Base-by-base conservation (phyloP, 257 asterid species). In the Schizonepeta tenuifolia region DNA sequence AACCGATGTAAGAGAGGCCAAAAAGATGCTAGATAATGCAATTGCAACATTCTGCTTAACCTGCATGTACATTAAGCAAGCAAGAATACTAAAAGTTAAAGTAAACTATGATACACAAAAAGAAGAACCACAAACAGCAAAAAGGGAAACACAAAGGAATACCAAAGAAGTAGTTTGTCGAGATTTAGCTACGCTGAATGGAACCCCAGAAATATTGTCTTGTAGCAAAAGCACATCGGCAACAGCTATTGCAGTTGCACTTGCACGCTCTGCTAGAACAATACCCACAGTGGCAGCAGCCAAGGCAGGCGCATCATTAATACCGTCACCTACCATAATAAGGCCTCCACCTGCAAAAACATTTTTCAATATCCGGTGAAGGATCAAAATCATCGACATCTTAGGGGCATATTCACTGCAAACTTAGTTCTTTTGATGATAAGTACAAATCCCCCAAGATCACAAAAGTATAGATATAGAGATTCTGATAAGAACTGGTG, bases 321-420 rank as follows among this genome's bases (percentile, higher is more conserved):
- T 95, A 51, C 99, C 99, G 70, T 95, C 99, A 65, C 99, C 99
- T 57, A 95, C 99, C 99, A 95, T 95, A 66, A 95, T 83, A 22
- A 95, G 94, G 72, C 98, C 99, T 2, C 98, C 97, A 76, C 89
- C 96, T 87, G 84, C 38, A 20, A n/a, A 18, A 28, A 7, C 31
- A 36, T 4, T 36, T 35, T 51, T 18, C 46, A 35, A n/a, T 35
- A 38, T 46, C 38, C 15, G 31, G 75, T n/a, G 56, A 26, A n/a
- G 51, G 44, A 60, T 59, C 57, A 21, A 44, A 44, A 67, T 40
- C 28, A 49, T 50, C 12, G 70, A 50, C 50, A 61, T 62, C 14
- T 54, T 63, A 14, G 21, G 54, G 50, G 65, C 10, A 4, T 40
- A 49, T 74, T 58, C 24, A 43, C 36, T 24, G 14, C 18, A 72